Percentiles rank a stretch among this genome's conserved stretches.
phyloP scores from a whole-genome alignment of 345 rosid genomes.

The Salix suchowensis region DNA sequence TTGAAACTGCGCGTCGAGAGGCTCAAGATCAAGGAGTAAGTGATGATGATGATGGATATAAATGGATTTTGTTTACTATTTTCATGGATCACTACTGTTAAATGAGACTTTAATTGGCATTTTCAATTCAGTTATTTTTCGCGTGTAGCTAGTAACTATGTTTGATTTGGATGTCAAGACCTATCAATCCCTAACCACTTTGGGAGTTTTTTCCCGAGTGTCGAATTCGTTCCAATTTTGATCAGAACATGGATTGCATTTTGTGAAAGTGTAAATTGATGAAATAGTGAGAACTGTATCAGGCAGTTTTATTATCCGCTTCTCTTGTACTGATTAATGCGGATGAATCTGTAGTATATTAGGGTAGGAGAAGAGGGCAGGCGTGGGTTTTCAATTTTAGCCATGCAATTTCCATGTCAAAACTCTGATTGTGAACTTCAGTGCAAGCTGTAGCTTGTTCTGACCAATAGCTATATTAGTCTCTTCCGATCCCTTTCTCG shows the following conservation, averaged over 20 bases:
- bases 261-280: background rate
- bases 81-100: background rate
- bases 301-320: background rate
- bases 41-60: background rate
- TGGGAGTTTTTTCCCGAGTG: background rate
- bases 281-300: background rate
- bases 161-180: background rate
- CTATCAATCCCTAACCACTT: background rate
- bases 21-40: slow-evolving; percentile 32
- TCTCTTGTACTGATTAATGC: background rate
- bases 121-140: background rate
- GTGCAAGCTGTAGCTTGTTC: background rate
- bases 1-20: slow-evolving; percentile 32
- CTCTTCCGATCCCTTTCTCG: background rate
- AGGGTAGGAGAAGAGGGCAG: background rate
- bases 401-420: background rate
- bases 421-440: background rate
- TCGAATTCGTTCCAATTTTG: background rate
- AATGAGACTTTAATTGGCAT: background rate
- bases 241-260: background rate
- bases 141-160: background rate
- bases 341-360: background rate
- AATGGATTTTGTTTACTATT: slow-evolving; percentile 7
- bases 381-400: background rate
- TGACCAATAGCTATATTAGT: background rate